These are phyloP conservation scores for Solanum chacoense DNA, from an alignment of 305 asterid species.

Conservation along the genomic window DNA sequence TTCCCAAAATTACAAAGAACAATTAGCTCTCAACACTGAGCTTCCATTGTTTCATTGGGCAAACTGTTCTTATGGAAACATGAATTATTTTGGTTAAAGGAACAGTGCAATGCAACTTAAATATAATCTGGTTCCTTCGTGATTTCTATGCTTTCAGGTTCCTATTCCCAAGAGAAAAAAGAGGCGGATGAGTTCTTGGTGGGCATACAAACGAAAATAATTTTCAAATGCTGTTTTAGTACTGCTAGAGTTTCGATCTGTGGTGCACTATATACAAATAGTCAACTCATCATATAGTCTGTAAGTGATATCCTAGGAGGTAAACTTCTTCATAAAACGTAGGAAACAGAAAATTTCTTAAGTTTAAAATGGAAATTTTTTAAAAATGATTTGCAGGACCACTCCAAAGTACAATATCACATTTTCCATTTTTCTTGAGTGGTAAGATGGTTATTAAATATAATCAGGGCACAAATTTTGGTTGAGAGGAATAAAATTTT, in stretches of 20 bases:
- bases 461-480: not conserved
- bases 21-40: not conserved
- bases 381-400: not conserved
- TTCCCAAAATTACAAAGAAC: not conserved
- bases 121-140: not conserved
- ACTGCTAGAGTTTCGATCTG: not conserved
- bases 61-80: not conserved
- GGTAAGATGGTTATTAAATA: not conserved
- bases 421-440: not conserved
- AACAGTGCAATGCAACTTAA: not conserved
- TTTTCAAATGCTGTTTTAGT: not conserved
- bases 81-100: not conserved
- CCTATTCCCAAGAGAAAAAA: not conserved
- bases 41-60: not conserved
- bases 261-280: not conserved
- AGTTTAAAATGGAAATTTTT: not conserved
- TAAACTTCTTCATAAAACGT: not conserved
- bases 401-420: not conserved
- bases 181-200: not conserved
- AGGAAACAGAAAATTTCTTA: not conserved
- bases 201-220: not conserved
- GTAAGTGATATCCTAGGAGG: not conserved
- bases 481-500: not conserved
- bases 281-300: not conserved
- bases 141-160: not conserved